Percentiles rank a stretch among this genome's conserved stretches.
phyloP scores from a whole-genome alignment of 768 basidiomycete genomes.

The Botryobasidium botryosum region DNA sequence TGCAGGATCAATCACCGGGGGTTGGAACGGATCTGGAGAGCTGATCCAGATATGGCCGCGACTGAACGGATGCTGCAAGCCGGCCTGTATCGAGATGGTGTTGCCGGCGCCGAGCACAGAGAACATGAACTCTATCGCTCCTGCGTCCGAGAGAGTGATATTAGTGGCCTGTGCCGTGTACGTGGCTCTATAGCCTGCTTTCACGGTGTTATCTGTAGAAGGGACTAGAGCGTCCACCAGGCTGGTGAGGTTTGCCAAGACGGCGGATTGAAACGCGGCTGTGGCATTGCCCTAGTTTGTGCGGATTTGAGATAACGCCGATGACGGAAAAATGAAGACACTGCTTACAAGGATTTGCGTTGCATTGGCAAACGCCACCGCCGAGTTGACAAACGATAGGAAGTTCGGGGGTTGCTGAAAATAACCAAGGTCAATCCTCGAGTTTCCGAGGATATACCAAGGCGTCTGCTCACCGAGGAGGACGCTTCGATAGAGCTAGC shows the following conservation, averaged over 20 bases:
- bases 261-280: conserved; percentile 8
- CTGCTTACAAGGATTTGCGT: conserved; percentile 30
- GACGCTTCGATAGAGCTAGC: too few relatives aligned
- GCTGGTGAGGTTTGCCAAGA: conserved; percentile 20
- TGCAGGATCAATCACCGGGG: conserved; percentile 45
- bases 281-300: conserved; percentile 12
- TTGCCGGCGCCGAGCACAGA: conserved; percentile 20
- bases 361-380: conserved; percentile 41
- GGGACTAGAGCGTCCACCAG: conserved; percentile 26
- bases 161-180: conserved; percentile 29
- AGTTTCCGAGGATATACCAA: too few relatives aligned
- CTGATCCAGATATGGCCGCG: conserved; percentile 48
- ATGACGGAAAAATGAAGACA: too few relatives aligned
- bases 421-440: too few relatives aligned
- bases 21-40: conserved; percentile 39
- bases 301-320: too few relatives aligned
- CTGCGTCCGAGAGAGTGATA: conserved; percentile 27
- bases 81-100: conserved; percentile 41
- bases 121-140: conserved; percentile 40
- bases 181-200: conserved; percentile 39
- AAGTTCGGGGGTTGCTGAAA: too few relatives aligned
- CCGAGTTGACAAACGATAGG: conserved; percentile 47
- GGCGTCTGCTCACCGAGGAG: too few relatives aligned
- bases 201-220: conserved; percentile 27
- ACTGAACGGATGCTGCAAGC: conserved; percentile 46